Conservation (phyloP, 352 stramenopile species). For the Phytophthora colocasiae region DNA sequence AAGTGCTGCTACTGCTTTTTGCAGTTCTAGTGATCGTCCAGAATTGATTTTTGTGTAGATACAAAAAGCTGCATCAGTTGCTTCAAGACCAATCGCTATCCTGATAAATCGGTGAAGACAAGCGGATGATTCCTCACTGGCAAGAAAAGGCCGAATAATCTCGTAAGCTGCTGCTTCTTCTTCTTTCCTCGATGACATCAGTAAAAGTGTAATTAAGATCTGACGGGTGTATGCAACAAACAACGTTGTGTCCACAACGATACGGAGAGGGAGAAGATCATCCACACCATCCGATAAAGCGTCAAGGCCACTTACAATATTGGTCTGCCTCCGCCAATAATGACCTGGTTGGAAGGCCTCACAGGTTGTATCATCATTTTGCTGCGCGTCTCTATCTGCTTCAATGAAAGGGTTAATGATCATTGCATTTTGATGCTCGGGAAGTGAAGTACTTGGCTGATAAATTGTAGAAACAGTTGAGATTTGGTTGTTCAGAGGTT, state of each 20-base stretch:
- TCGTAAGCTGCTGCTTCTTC: slow-evolving; percentile 16
- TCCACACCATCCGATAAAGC: background rate
- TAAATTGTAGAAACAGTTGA: background rate
- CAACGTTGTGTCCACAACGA: slow-evolving; percentile 37
- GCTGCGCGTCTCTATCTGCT: slow-evolving; percentile 27
- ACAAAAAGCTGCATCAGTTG: slow-evolving; percentile 24
- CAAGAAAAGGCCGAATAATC: slow-evolving; percentile 30
- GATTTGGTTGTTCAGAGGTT: slow-evolving; percentile 5
- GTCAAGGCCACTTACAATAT: background rate
- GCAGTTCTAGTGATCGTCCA: slow-evolving; percentile 17
- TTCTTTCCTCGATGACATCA: slow-evolving; percentile 10
- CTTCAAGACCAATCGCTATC: slow-evolving; percentile 34
- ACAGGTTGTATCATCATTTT: slow-evolving; percentile 22
- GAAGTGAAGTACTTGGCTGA: background rate
- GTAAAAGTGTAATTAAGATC: slow-evolving; percentile 36
- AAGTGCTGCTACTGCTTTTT: slow-evolving; percentile 15
- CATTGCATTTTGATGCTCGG: background rate
- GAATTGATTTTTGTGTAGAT: background rate
- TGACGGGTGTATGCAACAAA: slow-evolving; percentile 43
- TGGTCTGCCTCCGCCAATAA: slow-evolving; percentile 7
- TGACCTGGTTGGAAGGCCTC: slow-evolving; percentile 19
- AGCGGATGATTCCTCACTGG: slow-evolving; percentile 11
- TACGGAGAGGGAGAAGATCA: slow-evolving; percentile 40
- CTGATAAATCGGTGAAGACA: slow-evolving; percentile 37
- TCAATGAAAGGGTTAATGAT: slow-evolving; percentile 27